Base-by-base conservation (phyloP, 805 yeast species). In the Zygoascus ofunaensis region DNA sequence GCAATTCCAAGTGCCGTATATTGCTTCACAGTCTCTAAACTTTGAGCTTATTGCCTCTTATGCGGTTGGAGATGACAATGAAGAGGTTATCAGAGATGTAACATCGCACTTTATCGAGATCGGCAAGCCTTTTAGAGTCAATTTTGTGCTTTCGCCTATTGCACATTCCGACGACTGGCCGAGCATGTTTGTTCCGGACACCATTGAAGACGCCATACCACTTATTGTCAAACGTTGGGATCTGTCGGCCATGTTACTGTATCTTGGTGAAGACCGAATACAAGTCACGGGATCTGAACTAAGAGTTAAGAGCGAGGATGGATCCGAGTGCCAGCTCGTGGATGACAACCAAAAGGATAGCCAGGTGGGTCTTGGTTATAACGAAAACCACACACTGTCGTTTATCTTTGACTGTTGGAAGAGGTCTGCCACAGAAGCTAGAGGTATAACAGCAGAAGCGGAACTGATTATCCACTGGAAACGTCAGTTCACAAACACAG, bases 141-240 rank as follows among this genome's bases (percentile, higher is more conserved):
- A 58, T 14, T 66, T 63, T 41, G 64, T 61, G 21, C 60, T 67
- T 4, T 30, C 57, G 4, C 68, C 72, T 1, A 52, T 58, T 21
- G 47, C 51, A 10, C 56, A 60, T 34, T 54, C 52, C 1, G 60
- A 56, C 20, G 45, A 45, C 3, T 67, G 72, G 72, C 63, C 66
- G n/a, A 61, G 55, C 34, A 45, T 60, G 34, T 68, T 67, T 48
- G 55, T 62, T 10, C 58, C 65, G 5, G 42, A 37, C 12, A 39
- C 37, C 23, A 39, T 34, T 4, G 18, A 22, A 12, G 23, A 44
- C 1, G 56, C 55, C 19, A 43, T 57, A 20, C 68, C 66, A 2
- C 52, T 48, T 15, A 57, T 64, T 30, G 42, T 52, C 21, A 57
- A 64, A 36, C 49, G 59, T 10, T 66, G 71, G 71, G 51, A 55